Evolutionary conservation across 306 rosid genomes (phyloP), one percentile per base, ranked within the genome.

Genomic region (Cajanus cajan): DNA sequence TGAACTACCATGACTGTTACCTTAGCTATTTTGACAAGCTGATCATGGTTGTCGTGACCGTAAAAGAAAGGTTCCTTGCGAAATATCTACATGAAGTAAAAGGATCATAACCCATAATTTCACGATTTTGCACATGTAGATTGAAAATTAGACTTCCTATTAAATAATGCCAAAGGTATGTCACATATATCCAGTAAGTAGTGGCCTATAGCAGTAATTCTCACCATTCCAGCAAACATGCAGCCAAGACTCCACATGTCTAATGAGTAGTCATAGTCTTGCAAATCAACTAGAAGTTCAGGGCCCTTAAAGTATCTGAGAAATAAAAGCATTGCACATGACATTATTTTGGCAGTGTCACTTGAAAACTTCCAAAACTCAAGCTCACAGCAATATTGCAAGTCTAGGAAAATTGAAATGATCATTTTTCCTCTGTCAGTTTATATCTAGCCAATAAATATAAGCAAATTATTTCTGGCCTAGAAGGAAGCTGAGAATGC

Each of bases 171-270:
- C 41, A 52, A 28, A 69, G 10, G 62, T 3, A 28, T 28, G 31
- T n/a, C 67, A 82, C 18, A 57, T 44, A 68, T 36, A 77, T 47
- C 12, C 69, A 88, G 50, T 44, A 36, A n/a, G 41, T 19, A n/a
- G 58, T 48, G 58, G 61, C n/a, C 34, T 77, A 61, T 41, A 33
- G 74, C 77, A 28, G 68, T 16, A 84, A 79, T 80, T 76, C 90
- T 90, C 77, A 96, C 99, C 98, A 96, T 96, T 87, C 99, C 99
- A 51, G 99, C 98, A 87, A 96, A 96, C 99, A 96, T 96, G 86
- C 99, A 96, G 78, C 99, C 98, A 65, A 96, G 98, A 87, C 99
- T 96, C 99, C 99, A 93, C 96, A 96, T 91, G 86, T 96, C 98
- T 82, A 96, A 88, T 67, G 96, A 89, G 84, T 93, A 93, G 84